Evolutionary conservation across 2,329 filamentous ascomycete species (phyloP).

Genomic region (Colletotrichum sp.): DNA sequence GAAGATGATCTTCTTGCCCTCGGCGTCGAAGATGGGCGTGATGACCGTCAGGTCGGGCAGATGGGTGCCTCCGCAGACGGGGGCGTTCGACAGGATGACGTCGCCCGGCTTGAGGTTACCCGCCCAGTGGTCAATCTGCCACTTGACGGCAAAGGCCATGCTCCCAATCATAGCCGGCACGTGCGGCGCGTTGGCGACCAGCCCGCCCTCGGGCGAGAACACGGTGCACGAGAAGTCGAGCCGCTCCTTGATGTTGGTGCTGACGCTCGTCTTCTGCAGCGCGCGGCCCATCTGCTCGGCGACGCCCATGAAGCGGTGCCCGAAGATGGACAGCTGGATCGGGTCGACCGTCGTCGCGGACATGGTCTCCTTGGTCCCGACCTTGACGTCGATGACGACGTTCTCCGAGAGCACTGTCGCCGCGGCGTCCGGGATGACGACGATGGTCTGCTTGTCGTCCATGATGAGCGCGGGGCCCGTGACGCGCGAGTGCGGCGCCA

Average conservation of each 20-base stretch:
- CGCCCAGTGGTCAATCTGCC: conserved; percentile 68
- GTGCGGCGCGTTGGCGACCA: conserved; percentile 79
- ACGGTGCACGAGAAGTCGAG: conserved; percentile 83
- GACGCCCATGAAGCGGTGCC: conserved; percentile 83
- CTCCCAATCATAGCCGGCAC: conserved; percentile 78
- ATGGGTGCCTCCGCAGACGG: conserved; percentile 40
- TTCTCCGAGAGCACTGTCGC: conserved; percentile 46
- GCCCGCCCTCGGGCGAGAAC: conserved; percentile 74
- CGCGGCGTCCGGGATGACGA: conserved; percentile 66
- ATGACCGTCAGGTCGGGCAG: conserved; percentile 43
- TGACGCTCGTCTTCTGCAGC: conserved; percentile 80
- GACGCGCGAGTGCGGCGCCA: conserved; percentile 64
- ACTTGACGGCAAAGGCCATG: conserved; percentile 80
- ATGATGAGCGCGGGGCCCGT: conserved; percentile 72
- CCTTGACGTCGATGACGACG: conserved; percentile 47
- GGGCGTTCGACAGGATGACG: conserved; percentile 39
- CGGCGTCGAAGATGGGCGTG: conserved; percentile 43
- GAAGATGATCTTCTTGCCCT: conserved; percentile 38
- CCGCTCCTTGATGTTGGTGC: conserved; percentile 81
- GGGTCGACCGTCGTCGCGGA: conserved; percentile 57
- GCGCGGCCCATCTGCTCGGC: conserved; percentile 84
- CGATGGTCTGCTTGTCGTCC: conserved; percentile 73
- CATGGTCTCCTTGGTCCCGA: conserved; percentile 12
- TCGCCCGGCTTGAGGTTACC: conserved; percentile 37
- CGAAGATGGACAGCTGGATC: conserved; percentile 78